A percentile compares a stretch with the other conserved stretches of the same genome.
Evolutionary conservation across 345 rosid species (phyloP).

Genomic region (Pseudoturritis turrita): DNA sequence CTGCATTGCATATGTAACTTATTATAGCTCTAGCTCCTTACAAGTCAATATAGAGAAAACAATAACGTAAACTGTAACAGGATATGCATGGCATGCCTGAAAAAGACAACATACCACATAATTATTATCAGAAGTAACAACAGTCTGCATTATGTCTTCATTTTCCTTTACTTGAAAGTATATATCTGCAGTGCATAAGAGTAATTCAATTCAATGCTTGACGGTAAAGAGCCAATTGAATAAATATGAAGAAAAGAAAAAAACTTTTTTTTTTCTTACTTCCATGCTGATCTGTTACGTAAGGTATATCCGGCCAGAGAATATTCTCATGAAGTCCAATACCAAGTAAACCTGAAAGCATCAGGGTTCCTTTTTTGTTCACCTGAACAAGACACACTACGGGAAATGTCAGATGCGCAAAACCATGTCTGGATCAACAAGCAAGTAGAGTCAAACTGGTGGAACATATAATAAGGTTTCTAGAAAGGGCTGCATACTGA

Average conservation of each 20-base stretch:
- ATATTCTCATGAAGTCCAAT: constrained; percentile 68
- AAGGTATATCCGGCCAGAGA: constrained; percentile 83
- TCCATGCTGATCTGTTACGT: constrained; percentile 80
- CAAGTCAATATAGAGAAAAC: neutral
- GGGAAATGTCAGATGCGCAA: constrained; percentile 41
- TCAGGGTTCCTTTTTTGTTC: constrained; percentile 67
- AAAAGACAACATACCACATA: constrained; percentile 56
- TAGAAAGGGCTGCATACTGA: neutral
- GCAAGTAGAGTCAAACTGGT: neutral
- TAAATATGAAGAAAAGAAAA: neutral
- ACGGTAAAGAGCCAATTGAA: neutral
- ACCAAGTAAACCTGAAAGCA: constrained; percentile 56
- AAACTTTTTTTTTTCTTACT: constrained; percentile 33
- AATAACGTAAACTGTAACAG: neutral
- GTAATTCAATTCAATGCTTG: constrained; percentile 3
- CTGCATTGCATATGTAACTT: constrained; percentile 45
- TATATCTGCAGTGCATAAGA: constrained; percentile 52
- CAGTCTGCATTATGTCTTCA: constrained; percentile 62
- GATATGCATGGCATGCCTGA: neutral
- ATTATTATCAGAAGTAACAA: constrained; percentile 56
- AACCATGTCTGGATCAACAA: neutral
- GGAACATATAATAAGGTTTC: neutral
- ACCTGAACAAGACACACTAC: constrained; percentile 70
- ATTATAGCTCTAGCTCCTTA: neutral
- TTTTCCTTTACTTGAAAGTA: constrained; percentile 81